phyloP scores from a whole-genome alignment of 371 early-diverging fungal genomes.

The Smittium mucronatum region DNA sequence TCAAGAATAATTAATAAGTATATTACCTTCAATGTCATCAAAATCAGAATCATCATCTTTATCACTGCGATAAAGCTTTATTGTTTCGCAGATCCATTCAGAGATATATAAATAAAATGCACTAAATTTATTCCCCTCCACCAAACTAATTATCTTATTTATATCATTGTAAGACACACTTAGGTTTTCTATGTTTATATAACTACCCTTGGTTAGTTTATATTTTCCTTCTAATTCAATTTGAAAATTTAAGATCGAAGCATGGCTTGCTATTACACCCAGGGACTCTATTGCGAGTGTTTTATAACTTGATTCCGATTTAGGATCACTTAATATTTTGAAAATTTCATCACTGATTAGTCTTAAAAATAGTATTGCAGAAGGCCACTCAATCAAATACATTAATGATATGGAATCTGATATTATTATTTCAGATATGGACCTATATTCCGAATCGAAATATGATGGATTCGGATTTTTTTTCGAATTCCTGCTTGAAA shows the following conservation, averaged over 20 bases:
- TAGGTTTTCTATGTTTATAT: background rate
- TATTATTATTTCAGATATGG: constrained; percentile 50
- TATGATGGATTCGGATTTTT: constrained; percentile 28
- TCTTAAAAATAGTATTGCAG: constrained; percentile 53
- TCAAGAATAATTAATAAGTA: too few relatives aligned
- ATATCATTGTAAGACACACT: constrained; percentile 17
- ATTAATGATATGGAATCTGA: constrained; percentile 57
- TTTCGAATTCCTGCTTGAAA: background rate
- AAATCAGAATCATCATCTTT: background rate
- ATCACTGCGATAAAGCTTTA: constrained; percentile 3
- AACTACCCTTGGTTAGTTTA: constrained; percentile 9
- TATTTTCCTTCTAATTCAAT: constrained; percentile 11
- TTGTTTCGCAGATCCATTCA: constrained; percentile 18
- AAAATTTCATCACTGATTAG: constrained; percentile 50
- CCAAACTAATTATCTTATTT: constrained; percentile 15
- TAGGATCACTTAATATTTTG: constrained; percentile 41
- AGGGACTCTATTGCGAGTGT: constrained; percentile 63
- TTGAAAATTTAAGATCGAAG: constrained; percentile 15
- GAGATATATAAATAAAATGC: constrained; percentile 24
- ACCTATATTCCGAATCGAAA: constrained; percentile 61
- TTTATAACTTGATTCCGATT: constrained; percentile 44
- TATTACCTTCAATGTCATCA: too few relatives aligned
- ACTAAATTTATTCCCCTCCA: constrained; percentile 10
- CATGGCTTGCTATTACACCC: constrained; percentile 45
- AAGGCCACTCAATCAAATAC: constrained; percentile 85